Conservation (phyloP, 2,329 filamentous ascomycete species). For the Venturia nashicola region DNA sequence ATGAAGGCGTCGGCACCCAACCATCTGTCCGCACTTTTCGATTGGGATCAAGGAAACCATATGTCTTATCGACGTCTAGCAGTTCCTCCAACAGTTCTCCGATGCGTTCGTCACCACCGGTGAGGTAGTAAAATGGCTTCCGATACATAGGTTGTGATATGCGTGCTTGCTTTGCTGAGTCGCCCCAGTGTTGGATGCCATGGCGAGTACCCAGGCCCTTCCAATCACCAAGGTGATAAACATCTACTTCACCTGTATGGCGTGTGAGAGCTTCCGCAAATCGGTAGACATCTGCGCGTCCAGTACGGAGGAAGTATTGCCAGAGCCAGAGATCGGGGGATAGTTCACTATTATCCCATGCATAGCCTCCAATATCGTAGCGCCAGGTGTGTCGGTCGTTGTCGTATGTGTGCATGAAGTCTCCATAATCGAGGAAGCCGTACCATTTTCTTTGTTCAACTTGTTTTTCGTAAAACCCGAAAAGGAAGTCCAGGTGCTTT, state of each 20-base stretch:
- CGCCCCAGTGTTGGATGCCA: slow-evolving; percentile 49
- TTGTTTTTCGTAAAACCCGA: slow-evolving; percentile 43
- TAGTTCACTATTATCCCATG: slow-evolving; percentile 54
- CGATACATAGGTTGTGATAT: slow-evolving; percentile 47
- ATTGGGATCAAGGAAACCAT: slow-evolving; percentile 41
- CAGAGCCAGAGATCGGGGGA: slow-evolving; percentile 52
- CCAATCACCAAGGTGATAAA: slow-evolving; percentile 46
- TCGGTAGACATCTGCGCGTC: slow-evolving; percentile 43
- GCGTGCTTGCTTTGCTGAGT: slow-evolving; percentile 50
- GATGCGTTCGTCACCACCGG: slow-evolving; percentile 43
- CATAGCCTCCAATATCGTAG: slow-evolving; percentile 51
- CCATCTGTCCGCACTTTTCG: slow-evolving; percentile 46
- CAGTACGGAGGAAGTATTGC: slow-evolving; percentile 49
- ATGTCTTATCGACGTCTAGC: slow-evolving; percentile 42
- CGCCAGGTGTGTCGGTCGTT: slow-evolving; percentile 46
- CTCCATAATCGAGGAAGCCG: slow-evolving; percentile 50
- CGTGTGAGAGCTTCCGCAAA: slow-evolving; percentile 47
- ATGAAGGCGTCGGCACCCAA: slow-evolving; percentile 32
- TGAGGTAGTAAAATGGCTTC: slow-evolving; percentile 44
- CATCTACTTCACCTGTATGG: slow-evolving; percentile 49
- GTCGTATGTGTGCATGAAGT: slow-evolving; percentile 53
- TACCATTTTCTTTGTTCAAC: slow-evolving; percentile 49
- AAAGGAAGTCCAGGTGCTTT: slow-evolving; percentile 42
- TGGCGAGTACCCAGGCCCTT: slow-evolving; percentile 51
- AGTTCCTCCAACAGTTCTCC: slow-evolving; percentile 42